Percentiles rank a stretch among this genome's conserved stretches.
Evolutionary conservation across 176 grass and related monocot species (phyloP).

Genomic region (Raddia distichophylla): DNA sequence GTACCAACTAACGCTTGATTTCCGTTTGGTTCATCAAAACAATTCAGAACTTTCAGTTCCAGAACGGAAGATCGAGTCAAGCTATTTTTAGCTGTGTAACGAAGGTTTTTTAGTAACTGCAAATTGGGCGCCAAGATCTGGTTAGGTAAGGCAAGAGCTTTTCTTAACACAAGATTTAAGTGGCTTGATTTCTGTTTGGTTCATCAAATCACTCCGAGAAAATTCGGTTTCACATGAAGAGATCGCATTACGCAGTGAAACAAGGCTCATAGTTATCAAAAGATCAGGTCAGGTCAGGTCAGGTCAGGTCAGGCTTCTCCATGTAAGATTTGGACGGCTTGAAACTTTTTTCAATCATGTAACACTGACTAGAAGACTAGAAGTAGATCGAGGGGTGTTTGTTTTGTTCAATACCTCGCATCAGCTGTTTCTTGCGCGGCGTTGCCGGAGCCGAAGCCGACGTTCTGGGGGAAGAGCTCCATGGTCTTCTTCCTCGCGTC

Average conservation of each 20-base stretch:
- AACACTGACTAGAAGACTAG: background rate
- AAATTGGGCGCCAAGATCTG: background rate
- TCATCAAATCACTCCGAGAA: slow-evolving; percentile 1
- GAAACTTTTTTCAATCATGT: background rate
- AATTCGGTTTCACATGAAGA: background rate
- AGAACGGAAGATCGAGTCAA: background rate
- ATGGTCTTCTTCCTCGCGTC: slow-evolving; percentile 42
- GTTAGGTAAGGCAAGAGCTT: background rate
- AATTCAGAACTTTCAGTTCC: slow-evolving; percentile 7
- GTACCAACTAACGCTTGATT: background rate
- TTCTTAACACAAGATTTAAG: background rate
- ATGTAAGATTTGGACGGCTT: background rate
- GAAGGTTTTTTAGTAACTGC: background rate
- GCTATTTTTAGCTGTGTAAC: background rate
- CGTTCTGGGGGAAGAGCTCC: slow-evolving; percentile 72
- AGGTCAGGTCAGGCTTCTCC: background rate
- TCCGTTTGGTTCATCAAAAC: background rate
- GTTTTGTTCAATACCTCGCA: slow-evolving; percentile 35
- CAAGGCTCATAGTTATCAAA: background rate
- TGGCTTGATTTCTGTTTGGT: background rate
- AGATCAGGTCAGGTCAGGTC: background rate
- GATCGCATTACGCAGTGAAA: background rate
- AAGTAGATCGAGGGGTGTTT: background rate
- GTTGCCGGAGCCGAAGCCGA: slow-evolving; percentile 43
- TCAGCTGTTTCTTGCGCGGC: background rate